phyloP scores from a whole-genome alignment of 2,329 filamentous ascomycete genomes.

The Myriosclerotinia curreyana region DNA sequence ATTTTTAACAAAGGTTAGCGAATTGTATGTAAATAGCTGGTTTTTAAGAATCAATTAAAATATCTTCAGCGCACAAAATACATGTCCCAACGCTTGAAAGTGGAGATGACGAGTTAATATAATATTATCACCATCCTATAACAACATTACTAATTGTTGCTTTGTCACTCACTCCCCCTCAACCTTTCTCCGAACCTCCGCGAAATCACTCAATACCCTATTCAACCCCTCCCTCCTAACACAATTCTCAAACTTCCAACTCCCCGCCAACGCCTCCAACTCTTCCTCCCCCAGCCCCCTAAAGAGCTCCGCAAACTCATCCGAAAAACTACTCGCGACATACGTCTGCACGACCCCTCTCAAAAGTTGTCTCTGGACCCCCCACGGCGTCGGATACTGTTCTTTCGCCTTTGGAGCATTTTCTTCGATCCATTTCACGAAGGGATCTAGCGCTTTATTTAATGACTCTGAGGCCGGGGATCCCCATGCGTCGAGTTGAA shows the following conservation, averaged over 20 bases:
- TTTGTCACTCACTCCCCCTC: background rate
- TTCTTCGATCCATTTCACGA: slow-evolving; percentile 42
- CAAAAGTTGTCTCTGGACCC: slow-evolving; percentile 49
- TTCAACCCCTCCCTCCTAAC: slow-evolving; percentile 44
- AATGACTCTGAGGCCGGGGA: slow-evolving; percentile 41
- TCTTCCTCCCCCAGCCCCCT: slow-evolving; percentile 49
- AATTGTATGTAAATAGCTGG: background rate
- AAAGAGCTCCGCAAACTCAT: slow-evolving; percentile 57
- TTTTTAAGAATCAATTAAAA: background rate
- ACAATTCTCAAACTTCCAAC: slow-evolving; percentile 52
- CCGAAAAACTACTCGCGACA: slow-evolving; percentile 49
- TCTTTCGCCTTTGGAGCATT: slow-evolving; percentile 42
- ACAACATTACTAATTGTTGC: too few relatives aligned
- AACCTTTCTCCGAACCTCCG: background rate
- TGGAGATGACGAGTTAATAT: too few relatives aligned
- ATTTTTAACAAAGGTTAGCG: background rate
- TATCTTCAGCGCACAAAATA: background rate
- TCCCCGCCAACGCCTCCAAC: slow-evolving; percentile 48
- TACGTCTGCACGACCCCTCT: slow-evolving; percentile 48
- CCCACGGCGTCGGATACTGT: slow-evolving; percentile 43
- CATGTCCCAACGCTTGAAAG: background rate
- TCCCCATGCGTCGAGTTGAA: slow-evolving; percentile 57
- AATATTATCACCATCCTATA: too few relatives aligned
- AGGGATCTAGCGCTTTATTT: slow-evolving; percentile 25
- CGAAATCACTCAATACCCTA: slow-evolving; percentile 32